Evolutionary conservation across 2,329 filamentous ascomycete genomes (phyloP), one percentile per base, ranked within the genome.

Genomic region (Beauveria varroae): DNA sequence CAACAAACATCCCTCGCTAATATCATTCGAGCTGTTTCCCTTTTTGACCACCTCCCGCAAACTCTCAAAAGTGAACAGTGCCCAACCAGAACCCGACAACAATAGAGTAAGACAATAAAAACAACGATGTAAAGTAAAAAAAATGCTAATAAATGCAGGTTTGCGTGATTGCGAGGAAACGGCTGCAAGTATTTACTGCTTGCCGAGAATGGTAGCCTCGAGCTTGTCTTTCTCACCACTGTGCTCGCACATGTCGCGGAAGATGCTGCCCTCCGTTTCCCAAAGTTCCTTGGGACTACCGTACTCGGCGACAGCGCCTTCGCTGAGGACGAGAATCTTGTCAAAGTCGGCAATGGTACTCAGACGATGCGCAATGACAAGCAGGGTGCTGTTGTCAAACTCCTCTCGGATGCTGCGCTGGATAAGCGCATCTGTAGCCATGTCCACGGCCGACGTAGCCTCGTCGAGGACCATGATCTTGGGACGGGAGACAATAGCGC

Each of bases 401-500:
- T 90, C 87, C 68, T 88, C 84, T 24, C 88, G 80, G 66, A 92
- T 91, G 56, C 81, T 85, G 6, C 86, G 81, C 74, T 92, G 89
- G 67, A 92, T 92, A 28, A 90, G 79, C 1, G 81, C 76, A 69
- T 93, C 89, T 0, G 89, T 92, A 46, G 81, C 78, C 86, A 91
- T 90, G 71, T 92, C 89, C 2, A 93, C 88, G 0, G 89, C 88
- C 3, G 84, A 87, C 0, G 90, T 93, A 0, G 90, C 89, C 74
- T 93, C 89, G 70, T 93, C 89, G 1, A 93, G 81, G 1, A 93
- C 85, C 83, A 93, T 88, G 67, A 93, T 85, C 69, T 88, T 88
- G 3, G 89, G 88, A 0, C 86, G 81, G 0, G 84, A 81, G 26
- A 91, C 85, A 66, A 91, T 90, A 56, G 86, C 88, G 56, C 86